These are phyloP conservation scores for Castanospermum australe DNA, from an alignment of 306 rosid genomes.

Conservation along the genomic window DNA sequence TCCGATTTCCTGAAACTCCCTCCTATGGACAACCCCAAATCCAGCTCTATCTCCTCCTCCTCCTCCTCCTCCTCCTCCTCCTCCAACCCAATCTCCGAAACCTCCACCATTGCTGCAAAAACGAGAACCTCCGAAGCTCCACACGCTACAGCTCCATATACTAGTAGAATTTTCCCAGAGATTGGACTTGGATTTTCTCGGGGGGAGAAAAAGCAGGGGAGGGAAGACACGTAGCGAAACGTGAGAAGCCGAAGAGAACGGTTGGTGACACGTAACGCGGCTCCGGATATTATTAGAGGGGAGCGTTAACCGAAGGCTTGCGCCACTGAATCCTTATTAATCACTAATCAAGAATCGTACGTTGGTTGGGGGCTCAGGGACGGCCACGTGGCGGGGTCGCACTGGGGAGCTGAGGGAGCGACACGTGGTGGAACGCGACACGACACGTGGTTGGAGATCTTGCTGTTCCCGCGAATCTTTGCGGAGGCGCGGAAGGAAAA, in stretches of 20 bases:
- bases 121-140: not conserved
- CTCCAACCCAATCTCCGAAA: not conserved
- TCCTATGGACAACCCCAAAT: slow-evolving; percentile 67
- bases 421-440: not conserved
- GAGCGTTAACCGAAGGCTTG: not conserved
- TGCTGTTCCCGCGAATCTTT: not conserved
- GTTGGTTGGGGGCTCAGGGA: not conserved
- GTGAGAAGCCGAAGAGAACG: not conserved
- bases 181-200: not conserved
- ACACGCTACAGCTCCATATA: not conserved
- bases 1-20: slow-evolving; percentile 44
- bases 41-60: slow-evolving; percentile 60
- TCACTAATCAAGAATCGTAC: not conserved
- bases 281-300: not conserved
- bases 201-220: not conserved
- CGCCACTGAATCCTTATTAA: not conserved
- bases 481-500: not conserved
- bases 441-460: slow-evolving; percentile 1
- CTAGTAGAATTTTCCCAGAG: not conserved
- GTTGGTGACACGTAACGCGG: slow-evolving; percentile 9
- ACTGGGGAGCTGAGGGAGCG: not conserved
- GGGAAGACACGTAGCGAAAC: not conserved
- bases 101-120: slow-evolving; percentile 19
- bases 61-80: slow-evolving; percentile 39
- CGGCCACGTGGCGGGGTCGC: not conserved